These are phyloP conservation scores for Aspergillus viridinutans DNA, from an alignment of 2,329 filamentous ascomycete species.

Conservation along the genomic window DNA sequence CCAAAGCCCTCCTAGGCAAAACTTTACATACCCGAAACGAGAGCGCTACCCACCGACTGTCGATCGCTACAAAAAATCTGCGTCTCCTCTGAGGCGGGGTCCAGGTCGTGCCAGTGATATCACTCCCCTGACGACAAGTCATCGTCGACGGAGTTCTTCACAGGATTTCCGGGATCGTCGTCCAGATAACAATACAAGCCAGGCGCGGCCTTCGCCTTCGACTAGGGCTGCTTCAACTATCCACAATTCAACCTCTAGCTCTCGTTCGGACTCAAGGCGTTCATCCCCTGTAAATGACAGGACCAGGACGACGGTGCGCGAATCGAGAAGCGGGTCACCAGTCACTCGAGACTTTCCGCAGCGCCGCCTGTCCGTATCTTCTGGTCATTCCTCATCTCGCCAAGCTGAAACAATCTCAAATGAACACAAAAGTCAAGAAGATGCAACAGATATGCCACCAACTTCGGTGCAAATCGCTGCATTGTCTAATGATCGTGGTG, in stretches of 20 bases:
- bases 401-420: slow-evolving; percentile 8
- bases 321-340: slow-evolving; percentile 26
- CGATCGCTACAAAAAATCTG: slow-evolving; percentile 25
- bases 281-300: slow-evolving; percentile 59
- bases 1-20: slow-evolving; percentile 31
- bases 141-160: slow-evolving; percentile 52
- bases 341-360: slow-evolving; percentile 17
- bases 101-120: slow-evolving; percentile 26
- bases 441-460: slow-evolving; percentile 11
- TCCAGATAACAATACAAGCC: slow-evolving; percentile 43
- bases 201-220: slow-evolving; percentile 53
- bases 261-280: slow-evolving; percentile 55
- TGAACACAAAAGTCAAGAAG: slow-evolving; percentile 10
- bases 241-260: slow-evolving; percentile 51
- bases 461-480: slow-evolving; percentile 12
- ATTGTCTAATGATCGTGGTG: neutral
- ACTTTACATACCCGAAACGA: slow-evolving; percentile 30
- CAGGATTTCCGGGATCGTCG: slow-evolving; percentile 48
- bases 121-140: slow-evolving; percentile 34
- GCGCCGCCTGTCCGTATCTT: slow-evolving; percentile 18
- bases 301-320: slow-evolving; percentile 37
- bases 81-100: slow-evolving; percentile 45
- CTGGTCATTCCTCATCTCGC: slow-evolving; percentile 8
- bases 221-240: slow-evolving; percentile 40
- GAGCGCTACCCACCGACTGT: slow-evolving; percentile 28